Percentiles rank a stretch among this genome's conserved stretches.
These are phyloP conservation scores for Pistacia vera DNA, from an alignment of 345 rosid genomes.

Conservation along the genomic window DNA sequence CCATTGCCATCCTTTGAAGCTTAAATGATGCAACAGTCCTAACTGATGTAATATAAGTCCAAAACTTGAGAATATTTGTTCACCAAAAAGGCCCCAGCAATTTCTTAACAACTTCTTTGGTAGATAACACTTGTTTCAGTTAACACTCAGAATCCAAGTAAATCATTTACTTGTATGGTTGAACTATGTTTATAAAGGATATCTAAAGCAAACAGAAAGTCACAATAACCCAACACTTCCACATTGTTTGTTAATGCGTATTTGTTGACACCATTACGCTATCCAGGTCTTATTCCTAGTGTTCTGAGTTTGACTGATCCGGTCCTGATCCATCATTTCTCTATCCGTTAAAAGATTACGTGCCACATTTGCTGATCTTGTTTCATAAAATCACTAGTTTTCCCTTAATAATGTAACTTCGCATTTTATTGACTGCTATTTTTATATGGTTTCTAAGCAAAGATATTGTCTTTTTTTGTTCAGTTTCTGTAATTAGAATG, in stretches of 20 bases:
- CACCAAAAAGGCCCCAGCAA: slow-evolving; percentile 8
- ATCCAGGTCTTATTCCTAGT: background rate
- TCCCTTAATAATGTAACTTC: background rate
- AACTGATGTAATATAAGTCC: background rate
- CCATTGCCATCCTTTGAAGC: slow-evolving; percentile 16
- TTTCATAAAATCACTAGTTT: background rate
- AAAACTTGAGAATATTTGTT: slow-evolving; percentile 1
- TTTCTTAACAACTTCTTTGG: slow-evolving; percentile 9
- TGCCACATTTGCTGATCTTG: background rate
- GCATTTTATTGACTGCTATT: background rate
- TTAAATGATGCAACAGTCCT: slow-evolving; percentile 12
- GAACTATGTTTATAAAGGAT: background rate
- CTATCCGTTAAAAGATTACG: background rate
- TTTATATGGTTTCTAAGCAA: too few relatives aligned
- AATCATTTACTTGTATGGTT: background rate
- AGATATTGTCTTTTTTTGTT: background rate
- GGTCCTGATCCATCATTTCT: background rate
- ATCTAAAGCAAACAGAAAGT: background rate
- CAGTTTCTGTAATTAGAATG: background rate
- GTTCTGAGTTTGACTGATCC: background rate
- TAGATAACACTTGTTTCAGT: slow-evolving; percentile 4
- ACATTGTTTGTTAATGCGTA: background rate
- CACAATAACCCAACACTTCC: background rate
- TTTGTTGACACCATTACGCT: background rate
- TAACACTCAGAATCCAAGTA: background rate